These are phyloP conservation scores for Salmacisia buchloeana DNA, from an alignment of 1,284 basidiomycete species.

Conservation along the genomic window DNA sequence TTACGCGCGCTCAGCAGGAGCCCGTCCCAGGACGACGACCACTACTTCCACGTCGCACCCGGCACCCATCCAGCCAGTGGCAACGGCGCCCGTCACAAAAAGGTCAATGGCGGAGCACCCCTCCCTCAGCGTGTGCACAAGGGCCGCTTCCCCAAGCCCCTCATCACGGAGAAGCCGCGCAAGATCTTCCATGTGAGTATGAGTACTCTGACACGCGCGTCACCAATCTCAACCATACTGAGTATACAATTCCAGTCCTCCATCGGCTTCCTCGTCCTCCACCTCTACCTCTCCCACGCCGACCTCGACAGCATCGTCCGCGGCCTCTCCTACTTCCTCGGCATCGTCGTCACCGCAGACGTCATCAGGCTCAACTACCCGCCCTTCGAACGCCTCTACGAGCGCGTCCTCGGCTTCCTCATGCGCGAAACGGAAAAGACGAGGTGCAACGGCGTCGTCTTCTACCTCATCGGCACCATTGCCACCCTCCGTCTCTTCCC, in stretches of 20 bases:
- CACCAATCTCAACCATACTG: neutral
- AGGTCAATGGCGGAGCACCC: no score
- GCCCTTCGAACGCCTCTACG: constrained; percentile 70
- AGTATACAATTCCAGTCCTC: constrained; percentile 1
- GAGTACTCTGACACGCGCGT: constrained; percentile 55
- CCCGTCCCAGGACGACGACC: neutral
- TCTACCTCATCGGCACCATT: constrained; percentile 89
- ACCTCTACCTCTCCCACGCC: constrained; percentile 59
- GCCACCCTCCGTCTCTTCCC: constrained; percentile 63
- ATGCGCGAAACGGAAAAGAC: constrained; percentile 91
- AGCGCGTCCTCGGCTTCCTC: constrained; percentile 71
- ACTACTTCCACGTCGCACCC: neutral
- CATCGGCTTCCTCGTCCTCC: constrained; percentile 75
- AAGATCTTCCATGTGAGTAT: constrained; percentile 87
- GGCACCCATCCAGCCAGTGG: neutral
- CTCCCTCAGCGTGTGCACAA: no score
- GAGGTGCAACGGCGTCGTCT: constrained; percentile 69
- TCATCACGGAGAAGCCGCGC: constrained; percentile 68
- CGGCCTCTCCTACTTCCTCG: constrained; percentile 64
- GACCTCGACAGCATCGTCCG: constrained; percentile 59
- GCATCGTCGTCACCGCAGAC: constrained; percentile 70
- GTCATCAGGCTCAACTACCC: constrained; percentile 68
- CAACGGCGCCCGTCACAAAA: neutral
- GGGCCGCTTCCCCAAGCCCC: neutral
- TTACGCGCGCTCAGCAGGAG: neutral